Conservation (phyloP, 768 basidiomycete species). For the Naganishia onofrii region DNA sequence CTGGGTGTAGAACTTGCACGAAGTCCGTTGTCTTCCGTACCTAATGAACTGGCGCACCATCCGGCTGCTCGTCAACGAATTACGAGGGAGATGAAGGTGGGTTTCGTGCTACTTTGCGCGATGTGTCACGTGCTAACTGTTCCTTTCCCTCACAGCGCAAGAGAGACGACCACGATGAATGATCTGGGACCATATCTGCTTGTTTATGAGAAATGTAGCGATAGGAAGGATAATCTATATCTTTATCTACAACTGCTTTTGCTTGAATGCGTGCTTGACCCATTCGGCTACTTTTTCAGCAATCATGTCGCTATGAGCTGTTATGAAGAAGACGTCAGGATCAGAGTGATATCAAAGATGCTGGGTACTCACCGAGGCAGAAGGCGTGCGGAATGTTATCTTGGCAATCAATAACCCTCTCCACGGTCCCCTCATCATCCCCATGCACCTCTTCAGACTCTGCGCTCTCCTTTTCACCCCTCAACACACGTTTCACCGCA, state of each 20-base stretch:
- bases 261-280: slow-evolving; percentile 25
- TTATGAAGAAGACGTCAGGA: not conserved
- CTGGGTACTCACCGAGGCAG: slow-evolving; percentile 65
- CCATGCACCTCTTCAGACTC: slow-evolving; percentile 7
- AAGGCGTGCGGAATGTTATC: slow-evolving; percentile 67
- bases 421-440: slow-evolving; percentile 33
- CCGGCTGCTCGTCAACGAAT: slow-evolving; percentile 87
- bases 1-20: slow-evolving; percentile 74
- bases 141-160: slow-evolving; percentile 8
- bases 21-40: slow-evolving; percentile 85
- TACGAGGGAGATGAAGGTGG: slow-evolving; percentile 76
- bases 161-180: slow-evolving; percentile 20
- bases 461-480: slow-evolving; percentile 33
- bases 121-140: not conserved
- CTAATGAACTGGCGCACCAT: slow-evolving; percentile 82
- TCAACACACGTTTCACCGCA: slow-evolving; percentile 55
- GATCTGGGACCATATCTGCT: no score
- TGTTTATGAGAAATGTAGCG: not conserved
- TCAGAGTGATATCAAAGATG: no score
- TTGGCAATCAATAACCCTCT: slow-evolving; percentile 56
- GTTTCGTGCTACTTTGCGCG: not conserved
- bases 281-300: slow-evolving; percentile 33
- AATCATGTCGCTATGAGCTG: slow-evolving; percentile 36
- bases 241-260: slow-evolving; percentile 7
- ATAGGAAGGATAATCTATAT: no score